Conservation (phyloP, 2,329 filamentous ascomycete genomes). For the Diplocarpon mali region DNA sequence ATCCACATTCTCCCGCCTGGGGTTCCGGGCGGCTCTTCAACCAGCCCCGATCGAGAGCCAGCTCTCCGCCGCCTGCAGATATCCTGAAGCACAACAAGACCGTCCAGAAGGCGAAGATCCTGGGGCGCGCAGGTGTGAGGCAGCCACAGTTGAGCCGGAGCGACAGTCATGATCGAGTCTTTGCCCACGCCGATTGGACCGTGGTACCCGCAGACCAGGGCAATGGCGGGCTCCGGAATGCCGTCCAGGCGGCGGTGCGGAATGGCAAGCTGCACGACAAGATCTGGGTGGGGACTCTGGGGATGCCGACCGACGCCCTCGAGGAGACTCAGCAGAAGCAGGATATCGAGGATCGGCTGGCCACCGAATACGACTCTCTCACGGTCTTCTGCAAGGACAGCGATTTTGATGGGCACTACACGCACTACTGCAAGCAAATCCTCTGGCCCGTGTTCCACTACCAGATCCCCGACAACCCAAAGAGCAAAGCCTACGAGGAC, state of each 20-base stretch:
- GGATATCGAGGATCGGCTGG: conserved; percentile 72
- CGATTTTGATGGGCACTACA: conserved; percentile 90
- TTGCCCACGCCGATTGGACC: conserved; percentile 70
- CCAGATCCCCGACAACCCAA: conserved; percentile 93
- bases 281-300: conserved; percentile 85
- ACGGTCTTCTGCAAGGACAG: conserved; percentile 81
- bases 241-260: conserved; percentile 65
- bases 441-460: conserved; percentile 98
- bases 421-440: conserved; percentile 95
- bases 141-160: conserved; percentile 45
- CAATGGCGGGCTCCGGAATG: conserved; percentile 85
- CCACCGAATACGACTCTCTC: conserved; percentile 71
- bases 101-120: conserved; percentile 44
- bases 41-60: conserved; percentile 67
- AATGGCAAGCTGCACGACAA: conserved; percentile 61
- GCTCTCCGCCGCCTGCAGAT: conserved; percentile 62
- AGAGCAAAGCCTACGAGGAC: conserved; percentile 96
- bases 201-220: conserved; percentile 81
- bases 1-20: conserved; percentile 69
- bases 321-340: conserved; percentile 62
- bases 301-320: conserved; percentile 85
- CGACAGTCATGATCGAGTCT: conserved; percentile 56
- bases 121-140: conserved; percentile 45
- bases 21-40: conserved; percentile 34
- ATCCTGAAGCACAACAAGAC: conserved; percentile 58